Evolutionary conservation across 495 filamentous ascomycete species (phyloP).

Genomic region (Podospora sp.): DNA sequence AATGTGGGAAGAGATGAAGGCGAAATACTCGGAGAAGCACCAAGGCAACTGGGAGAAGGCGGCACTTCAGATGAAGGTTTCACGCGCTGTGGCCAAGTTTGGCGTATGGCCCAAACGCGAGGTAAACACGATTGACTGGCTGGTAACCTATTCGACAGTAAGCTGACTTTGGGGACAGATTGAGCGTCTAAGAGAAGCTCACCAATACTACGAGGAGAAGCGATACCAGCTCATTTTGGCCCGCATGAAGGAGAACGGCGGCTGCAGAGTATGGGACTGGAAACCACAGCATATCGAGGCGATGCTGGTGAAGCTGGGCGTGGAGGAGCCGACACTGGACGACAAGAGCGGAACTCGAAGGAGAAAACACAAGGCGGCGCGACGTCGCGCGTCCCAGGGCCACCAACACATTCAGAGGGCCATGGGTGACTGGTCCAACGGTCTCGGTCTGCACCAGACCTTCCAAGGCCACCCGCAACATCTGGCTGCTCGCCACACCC

Average conservation of each 20-base stretch:
- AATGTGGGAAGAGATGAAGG: constrained; percentile 55
- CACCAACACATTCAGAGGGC: constrained; percentile 25
- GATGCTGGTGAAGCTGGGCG: constrained; percentile 43
- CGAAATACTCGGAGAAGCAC: constrained; percentile 46
- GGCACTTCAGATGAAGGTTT: constrained; percentile 53
- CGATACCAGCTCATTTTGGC: constrained; percentile 37
- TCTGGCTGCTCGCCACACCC: constrained; percentile 21
- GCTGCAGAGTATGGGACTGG: constrained; percentile 42
- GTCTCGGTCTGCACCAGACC: constrained; percentile 31
- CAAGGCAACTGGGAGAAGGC: constrained; percentile 47
- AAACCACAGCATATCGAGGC: constrained; percentile 41
- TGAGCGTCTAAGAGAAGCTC: constrained; percentile 35
- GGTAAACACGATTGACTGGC: constrained; percentile 34
- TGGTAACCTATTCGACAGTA: background rate
- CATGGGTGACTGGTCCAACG: constrained; percentile 34
- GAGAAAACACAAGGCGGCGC: constrained; percentile 39
- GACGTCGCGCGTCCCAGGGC: constrained; percentile 37
- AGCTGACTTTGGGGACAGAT: constrained; percentile 25
- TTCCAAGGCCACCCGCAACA: constrained; percentile 32
- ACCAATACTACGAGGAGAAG: constrained; percentile 36
- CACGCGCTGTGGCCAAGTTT: constrained; percentile 47
- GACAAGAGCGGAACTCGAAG: constrained; percentile 35
- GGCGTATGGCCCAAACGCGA: constrained; percentile 48
- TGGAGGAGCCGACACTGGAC: constrained; percentile 36
- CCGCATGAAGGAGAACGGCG: constrained; percentile 43